These are phyloP conservation scores for Ceratobasidium sp. DNA, from an alignment of 1,284 basidiomycete genomes.

Conservation along the genomic window DNA sequence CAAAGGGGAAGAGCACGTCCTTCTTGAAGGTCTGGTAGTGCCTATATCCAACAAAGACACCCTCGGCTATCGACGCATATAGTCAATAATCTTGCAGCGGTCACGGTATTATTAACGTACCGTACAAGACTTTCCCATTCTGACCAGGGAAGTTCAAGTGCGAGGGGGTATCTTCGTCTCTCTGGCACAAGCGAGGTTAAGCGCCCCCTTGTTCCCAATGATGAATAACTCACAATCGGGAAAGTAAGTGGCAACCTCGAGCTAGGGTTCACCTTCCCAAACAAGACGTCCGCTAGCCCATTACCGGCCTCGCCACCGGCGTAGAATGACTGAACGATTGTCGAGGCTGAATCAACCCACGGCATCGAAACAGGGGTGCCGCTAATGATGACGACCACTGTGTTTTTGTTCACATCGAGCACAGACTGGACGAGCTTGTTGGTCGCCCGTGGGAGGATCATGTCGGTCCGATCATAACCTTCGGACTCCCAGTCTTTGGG, in stretches of 20 bases:
- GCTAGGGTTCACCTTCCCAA: constrained; percentile 52
- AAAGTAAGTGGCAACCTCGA: constrained; percentile 50
- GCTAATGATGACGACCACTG: constrained; percentile 64
- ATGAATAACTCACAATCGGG: constrained; percentile 43
- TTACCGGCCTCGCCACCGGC: constrained; percentile 62
- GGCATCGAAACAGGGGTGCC: constrained; percentile 63
- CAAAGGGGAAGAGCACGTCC: constrained; percentile 51
- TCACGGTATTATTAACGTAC: constrained; percentile 2
- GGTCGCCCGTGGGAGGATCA: constrained; percentile 66
- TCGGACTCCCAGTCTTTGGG: constrained; percentile 74
- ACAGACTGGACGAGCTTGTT: constrained; percentile 55
- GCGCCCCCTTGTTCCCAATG: not conserved
- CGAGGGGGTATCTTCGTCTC: constrained; percentile 49
- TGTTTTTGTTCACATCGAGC: constrained; percentile 57
- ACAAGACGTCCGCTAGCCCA: constrained; percentile 52
- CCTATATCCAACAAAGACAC: constrained; percentile 51
- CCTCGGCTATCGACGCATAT: constrained; percentile 45
- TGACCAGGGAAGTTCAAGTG: constrained; percentile 49
- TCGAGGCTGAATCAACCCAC: constrained; percentile 67
- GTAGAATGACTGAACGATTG: constrained; percentile 69
- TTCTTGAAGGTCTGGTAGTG: constrained; percentile 49
- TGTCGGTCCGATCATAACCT: constrained; percentile 71
- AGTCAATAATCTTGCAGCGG: not conserved
- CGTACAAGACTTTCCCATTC: constrained; percentile 45
- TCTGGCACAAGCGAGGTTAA: constrained; percentile 2